Base-by-base conservation (phyloP, 495 filamentous ascomycete species). In the Wilcoxina mikolae region DNA sequence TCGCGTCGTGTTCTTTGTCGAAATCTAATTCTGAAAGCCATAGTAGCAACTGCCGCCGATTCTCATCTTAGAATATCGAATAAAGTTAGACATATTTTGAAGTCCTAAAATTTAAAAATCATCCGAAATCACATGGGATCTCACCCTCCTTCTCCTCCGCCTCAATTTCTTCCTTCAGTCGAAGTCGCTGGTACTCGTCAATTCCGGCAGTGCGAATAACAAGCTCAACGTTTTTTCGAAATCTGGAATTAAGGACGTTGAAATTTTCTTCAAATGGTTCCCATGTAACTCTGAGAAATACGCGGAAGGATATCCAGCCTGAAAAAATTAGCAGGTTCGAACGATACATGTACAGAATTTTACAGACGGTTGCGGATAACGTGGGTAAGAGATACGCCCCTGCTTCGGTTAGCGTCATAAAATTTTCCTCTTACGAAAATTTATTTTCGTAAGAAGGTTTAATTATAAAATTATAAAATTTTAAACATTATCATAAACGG, bases 261-360 rank as follows among this genome's bases (percentile, higher is more conserved):
- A 59, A 58, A 26, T 50, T 48, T 11, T 20, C 15, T 11, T 59
- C 55, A 35, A 59, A 59, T 2, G 57, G 54, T n/a, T 57, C 55
- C 57, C 55, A 59, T 17, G 43, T 59, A 11, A 42, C 10, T 7
- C 17, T 41, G 7, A 58, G 24, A 18, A 59, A 59, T 3, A 59
- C 42, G 28, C 55, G 42, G 23, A 59, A 59, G 2, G 57, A 59
- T 25, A 42, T 29, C 48, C 55, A 59, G 12, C 52, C 54, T 56
- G 4, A 3, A 39, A 23, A 1, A 4, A 43, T 56, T 5, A 56
- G n/a, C n/a, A n/a, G n/a, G 31, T 35, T 35, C 31, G 31, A 35
- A 5, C 31, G 7, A 5, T 15, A 35, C 31, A 35, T 7, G 5
- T 7, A 7, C 31, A 35, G 31, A 35, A 35, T 35, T 5, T n/a